Percentiles rank a stretch among this genome's conserved stretches.
Conservation (phyloP, 1,284 basidiomycete species). For the Acaromyces ingoldii region DNA sequence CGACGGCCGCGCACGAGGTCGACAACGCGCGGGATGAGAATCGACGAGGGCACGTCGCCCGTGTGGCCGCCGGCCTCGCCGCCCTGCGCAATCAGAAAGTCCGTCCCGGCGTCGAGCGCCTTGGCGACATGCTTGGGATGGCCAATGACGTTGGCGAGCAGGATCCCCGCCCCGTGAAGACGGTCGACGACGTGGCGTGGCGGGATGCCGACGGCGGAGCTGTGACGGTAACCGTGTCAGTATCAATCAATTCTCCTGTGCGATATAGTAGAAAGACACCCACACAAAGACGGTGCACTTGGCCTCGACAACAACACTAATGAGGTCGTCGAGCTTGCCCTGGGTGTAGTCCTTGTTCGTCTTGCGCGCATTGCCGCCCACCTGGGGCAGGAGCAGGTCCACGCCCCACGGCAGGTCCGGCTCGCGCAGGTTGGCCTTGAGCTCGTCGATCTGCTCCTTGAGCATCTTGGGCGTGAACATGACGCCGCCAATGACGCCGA, state of each 20-base stretch:
- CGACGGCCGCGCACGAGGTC: slow-evolving; percentile 34
- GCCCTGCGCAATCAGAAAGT: slow-evolving; percentile 44
- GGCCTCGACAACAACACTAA: slow-evolving; percentile 40
- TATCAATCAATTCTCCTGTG: too few species aligned
- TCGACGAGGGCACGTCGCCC: slow-evolving; percentile 35
- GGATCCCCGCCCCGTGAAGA: slow-evolving; percentile 31
- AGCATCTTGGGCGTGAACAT: slow-evolving; percentile 32
- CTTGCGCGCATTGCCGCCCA: slow-evolving; percentile 39
- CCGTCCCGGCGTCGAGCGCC: slow-evolving; percentile 34
- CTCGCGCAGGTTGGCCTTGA: slow-evolving; percentile 29
- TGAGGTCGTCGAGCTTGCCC: slow-evolving; percentile 30
- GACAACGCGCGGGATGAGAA: slow-evolving; percentile 38
- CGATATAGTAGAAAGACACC: too few species aligned
- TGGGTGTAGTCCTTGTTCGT: slow-evolving; percentile 35
- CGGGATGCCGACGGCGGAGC: slow-evolving; percentile 40
- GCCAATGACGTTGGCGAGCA: slow-evolving; percentile 64
- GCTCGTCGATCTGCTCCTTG: slow-evolving; percentile 17
- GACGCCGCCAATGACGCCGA: slow-evolving; percentile 42
- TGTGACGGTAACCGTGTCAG: background rate
- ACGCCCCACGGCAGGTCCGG: slow-evolving; percentile 42
- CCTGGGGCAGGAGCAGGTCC: slow-evolving; percentile 41
- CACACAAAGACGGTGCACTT: slow-evolving; percentile 38
- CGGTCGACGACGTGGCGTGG: slow-evolving; percentile 35
- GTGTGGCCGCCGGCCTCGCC: slow-evolving; percentile 46
- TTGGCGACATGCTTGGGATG: slow-evolving; percentile 45